These are phyloP conservation scores for Penicillium freii DNA, from an alignment of 2,329 filamentous ascomycete species.

Conservation along the genomic window DNA sequence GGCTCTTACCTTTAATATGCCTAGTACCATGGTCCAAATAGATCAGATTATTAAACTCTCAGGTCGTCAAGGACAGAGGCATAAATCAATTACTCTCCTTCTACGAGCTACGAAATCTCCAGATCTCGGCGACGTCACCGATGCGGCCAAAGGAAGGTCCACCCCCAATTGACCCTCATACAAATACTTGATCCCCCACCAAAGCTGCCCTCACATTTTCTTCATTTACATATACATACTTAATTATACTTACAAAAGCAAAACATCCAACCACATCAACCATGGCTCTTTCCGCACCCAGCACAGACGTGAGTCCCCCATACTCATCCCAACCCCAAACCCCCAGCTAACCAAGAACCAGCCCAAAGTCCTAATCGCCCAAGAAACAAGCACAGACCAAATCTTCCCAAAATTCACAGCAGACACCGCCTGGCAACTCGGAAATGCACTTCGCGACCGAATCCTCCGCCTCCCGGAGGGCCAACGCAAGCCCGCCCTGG, in stretches of 20 bases:
- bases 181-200: neutral
- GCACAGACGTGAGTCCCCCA: constrained; percentile 29
- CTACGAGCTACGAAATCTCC: neutral
- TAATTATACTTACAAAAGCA: neutral
- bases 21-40: too few relatives aligned
- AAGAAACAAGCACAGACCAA: constrained; percentile 30
- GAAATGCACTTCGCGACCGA: constrained; percentile 38
- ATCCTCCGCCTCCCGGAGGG: constrained; percentile 34
- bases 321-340: neutral
- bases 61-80: too few relatives aligned
- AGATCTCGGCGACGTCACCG: constrained; percentile 2
- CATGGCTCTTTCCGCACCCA: constrained; percentile 33
- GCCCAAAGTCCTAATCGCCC: constrained; percentile 29
- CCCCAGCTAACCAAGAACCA: constrained; percentile 12
- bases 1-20: too few relatives aligned
- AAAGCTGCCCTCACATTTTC: neutral
- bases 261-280: constrained; percentile 3
- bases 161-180: constrained; percentile 1
- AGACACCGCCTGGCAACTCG: constrained; percentile 40
- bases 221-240: neutral
- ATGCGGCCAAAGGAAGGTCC: constrained; percentile 13
- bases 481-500: constrained; percentile 40
- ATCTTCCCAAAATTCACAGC: constrained; percentile 41
- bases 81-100: too few relatives aligned
- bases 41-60: too few relatives aligned